Evolutionary conservation across 208 protist genomes (phyloP).

Genomic region (Ichthyophonus hoferi): DNA sequence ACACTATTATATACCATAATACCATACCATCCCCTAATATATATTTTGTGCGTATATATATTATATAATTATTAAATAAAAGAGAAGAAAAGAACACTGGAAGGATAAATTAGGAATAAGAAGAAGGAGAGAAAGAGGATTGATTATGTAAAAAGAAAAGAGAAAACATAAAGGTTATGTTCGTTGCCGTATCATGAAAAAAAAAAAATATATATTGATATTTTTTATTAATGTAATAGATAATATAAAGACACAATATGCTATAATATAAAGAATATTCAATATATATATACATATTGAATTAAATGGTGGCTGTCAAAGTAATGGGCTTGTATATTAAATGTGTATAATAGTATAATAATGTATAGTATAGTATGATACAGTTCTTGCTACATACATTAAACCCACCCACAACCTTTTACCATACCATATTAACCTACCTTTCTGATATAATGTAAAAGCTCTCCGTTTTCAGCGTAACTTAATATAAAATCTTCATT

Average conservation of each 20-base stretch:
- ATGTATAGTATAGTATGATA: not conserved
- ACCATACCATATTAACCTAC: not conserved
- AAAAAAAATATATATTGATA: not conserved
- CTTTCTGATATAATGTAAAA: slow-evolving; percentile 43
- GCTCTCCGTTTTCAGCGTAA: slow-evolving; percentile 36
- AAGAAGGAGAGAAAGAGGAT: too few relatives aligned
- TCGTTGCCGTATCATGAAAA: too few relatives aligned
- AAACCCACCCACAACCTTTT: not conserved
- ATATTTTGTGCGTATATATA: not conserved
- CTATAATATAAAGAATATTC: not conserved
- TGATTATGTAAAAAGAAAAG: too few relatives aligned
- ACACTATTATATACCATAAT: too few relatives aligned
- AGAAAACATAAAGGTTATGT: too few relatives aligned
- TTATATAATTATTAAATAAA: too few relatives aligned
- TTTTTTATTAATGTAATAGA: not conserved
- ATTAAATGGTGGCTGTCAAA: too few relatives aligned
- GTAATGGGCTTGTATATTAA: too few relatives aligned
- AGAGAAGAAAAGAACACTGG: too few relatives aligned
- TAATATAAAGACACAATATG: too few relatives aligned
- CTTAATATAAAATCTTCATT: slow-evolving; percentile 43
- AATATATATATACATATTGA: not conserved
- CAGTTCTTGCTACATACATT: not conserved
- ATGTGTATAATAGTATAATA: not conserved
- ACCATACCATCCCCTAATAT: not conserved
- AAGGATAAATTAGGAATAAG: too few relatives aligned